These are phyloP conservation scores for Apophysomyces ossiformis DNA, from an alignment of 371 early-diverging fungal species.

Conservation along the genomic window DNA sequence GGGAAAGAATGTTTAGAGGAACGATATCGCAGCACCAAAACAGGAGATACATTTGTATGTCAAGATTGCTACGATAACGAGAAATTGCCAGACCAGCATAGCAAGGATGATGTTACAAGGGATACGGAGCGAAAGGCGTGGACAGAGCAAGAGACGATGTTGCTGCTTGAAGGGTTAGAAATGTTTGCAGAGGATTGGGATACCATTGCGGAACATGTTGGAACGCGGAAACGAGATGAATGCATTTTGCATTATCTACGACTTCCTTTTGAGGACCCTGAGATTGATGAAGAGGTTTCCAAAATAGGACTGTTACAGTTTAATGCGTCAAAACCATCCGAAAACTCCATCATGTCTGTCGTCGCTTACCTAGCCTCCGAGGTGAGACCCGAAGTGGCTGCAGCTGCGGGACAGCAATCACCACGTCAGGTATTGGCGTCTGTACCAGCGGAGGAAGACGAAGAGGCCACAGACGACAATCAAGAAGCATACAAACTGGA, in stretches of 20 bases:
- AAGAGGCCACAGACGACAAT: constrained; percentile 3
- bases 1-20: constrained; percentile 74
- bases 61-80: constrained; percentile 81
- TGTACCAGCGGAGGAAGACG: neutral
- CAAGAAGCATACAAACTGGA: constrained; percentile 30
- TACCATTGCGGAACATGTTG: constrained; percentile 43
- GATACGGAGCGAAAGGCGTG: constrained; percentile 24
- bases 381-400: constrained; percentile 92
- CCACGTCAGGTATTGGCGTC: constrained; percentile 8
- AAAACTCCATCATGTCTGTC: constrained; percentile 95
- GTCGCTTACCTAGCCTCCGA: constrained; percentile 94
- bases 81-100: constrained; percentile 80
- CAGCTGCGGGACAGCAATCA: constrained; percentile 66
- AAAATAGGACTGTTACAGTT: constrained; percentile 53
- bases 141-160: constrained; percentile 41
- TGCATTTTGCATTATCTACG: constrained; percentile 49
- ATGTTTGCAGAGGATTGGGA: constrained; percentile 45
- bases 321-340: constrained; percentile 59
- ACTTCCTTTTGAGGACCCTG: constrained; percentile 67
- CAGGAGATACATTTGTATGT: constrained; percentile 69
- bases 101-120: constrained; percentile 78
- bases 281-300: constrained; percentile 51
- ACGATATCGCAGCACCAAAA: constrained; percentile 74
- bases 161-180: constrained; percentile 38
- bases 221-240: constrained; percentile 49